Percentiles rank a stretch among this genome's conserved stretches.
phyloP scores from a whole-genome alignment of 306 rosid genomes.

The Carpinus fangiana region DNA sequence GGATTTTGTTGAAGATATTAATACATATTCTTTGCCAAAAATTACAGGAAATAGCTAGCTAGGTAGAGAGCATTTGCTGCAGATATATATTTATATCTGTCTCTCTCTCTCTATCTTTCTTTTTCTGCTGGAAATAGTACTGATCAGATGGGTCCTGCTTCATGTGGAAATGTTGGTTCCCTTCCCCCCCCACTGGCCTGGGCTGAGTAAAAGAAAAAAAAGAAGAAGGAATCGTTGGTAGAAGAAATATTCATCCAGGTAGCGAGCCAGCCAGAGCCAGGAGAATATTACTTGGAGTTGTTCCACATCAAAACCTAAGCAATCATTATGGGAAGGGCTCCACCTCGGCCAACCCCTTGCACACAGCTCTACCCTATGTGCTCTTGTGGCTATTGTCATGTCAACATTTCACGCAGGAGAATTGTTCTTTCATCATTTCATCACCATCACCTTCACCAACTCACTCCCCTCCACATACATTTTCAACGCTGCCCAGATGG shows the following conservation, averaged over 20 bases:
- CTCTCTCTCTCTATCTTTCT: background rate
- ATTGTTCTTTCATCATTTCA: too few relatives aligned
- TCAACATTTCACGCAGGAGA: background rate
- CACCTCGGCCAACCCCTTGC: conserved; percentile 27
- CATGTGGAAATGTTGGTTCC: background rate
- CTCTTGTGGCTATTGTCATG: background rate
- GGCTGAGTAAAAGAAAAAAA: too few relatives aligned
- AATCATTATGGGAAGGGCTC: conserved; percentile 38
- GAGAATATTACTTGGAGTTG: conserved; percentile 24
- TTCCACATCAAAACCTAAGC: conserved; percentile 26
- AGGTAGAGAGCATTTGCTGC: background rate
- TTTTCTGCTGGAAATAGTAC: background rate
- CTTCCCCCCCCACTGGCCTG: too few relatives aligned
- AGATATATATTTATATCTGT: too few relatives aligned
- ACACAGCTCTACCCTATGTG: background rate
- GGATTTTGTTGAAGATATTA: too few relatives aligned
- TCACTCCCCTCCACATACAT: too few relatives aligned
- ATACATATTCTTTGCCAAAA: too few relatives aligned
- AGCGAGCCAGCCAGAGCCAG: conserved; percentile 24
- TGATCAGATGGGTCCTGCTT: background rate
- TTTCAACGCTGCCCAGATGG: too few relatives aligned
- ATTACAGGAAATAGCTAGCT: too few relatives aligned
- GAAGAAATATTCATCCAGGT: conserved; percentile 25
- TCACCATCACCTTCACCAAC: too few relatives aligned
- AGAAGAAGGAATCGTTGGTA: background rate